Percentiles rank a stretch among this genome's conserved stretches.
These are phyloP conservation scores for Mortierella hygrophila DNA, from an alignment of 192 early-diverging fungal species.

Conservation along the genomic window DNA sequence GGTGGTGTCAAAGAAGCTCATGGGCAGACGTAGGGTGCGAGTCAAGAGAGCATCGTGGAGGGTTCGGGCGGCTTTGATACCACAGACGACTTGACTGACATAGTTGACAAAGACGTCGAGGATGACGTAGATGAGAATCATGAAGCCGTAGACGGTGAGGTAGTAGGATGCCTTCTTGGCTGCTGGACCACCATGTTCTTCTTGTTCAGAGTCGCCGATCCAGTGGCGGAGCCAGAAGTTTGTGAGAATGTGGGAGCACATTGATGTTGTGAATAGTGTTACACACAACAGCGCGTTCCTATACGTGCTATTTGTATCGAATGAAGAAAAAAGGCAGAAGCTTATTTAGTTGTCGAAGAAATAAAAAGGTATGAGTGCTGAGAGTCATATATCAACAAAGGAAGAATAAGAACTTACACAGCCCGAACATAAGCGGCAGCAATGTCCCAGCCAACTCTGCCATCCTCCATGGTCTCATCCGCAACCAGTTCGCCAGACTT, in stretches of 20 bases:
- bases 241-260: not conserved
- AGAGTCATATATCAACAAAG: not conserved
- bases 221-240: conserved; percentile 25
- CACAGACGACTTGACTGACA: conserved; percentile 14
- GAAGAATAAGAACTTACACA: conserved; percentile 7
- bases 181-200: not conserved
- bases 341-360: no score
- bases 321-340: not conserved
- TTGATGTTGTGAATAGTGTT: not conserved
- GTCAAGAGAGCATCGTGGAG: conserved; percentile 41
- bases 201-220: conserved; percentile 1
- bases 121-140: conserved; percentile 17
- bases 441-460: conserved; percentile 79
- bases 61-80: conserved; percentile 31
- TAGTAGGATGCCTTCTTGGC: conserved; percentile 2
- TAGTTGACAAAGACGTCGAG: conserved; percentile 18
- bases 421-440: conserved; percentile 80
- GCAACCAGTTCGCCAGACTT: conserved; percentile 66
- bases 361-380: no score
- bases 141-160: conserved; percentile 5
- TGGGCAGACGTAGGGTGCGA: conserved; percentile 59
- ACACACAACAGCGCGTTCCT: not conserved
- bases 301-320: conserved; percentile 1
- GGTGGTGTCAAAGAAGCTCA: conserved; percentile 81
- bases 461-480: conserved; percentile 82